phyloP scores from a whole-genome alignment of 129 eudicot species.

The Silybum marianum region DNA sequence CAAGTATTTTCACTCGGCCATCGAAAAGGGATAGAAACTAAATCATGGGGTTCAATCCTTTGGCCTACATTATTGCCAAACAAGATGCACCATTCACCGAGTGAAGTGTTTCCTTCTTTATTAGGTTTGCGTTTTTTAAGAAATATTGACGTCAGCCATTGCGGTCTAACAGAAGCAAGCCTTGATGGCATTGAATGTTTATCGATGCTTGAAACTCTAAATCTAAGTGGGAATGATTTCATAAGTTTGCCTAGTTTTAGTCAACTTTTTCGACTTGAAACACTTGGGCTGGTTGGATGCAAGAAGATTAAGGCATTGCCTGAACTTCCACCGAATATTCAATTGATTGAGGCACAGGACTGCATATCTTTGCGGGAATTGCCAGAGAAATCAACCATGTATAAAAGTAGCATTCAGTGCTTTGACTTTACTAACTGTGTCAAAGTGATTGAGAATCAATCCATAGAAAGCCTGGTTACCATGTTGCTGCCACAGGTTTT shows the following conservation, averaged over 20 bases:
- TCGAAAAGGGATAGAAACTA: constrained; percentile 12
- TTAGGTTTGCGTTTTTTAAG: constrained; percentile 30
- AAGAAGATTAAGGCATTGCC: constrained; percentile 42
- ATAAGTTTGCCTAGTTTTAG: constrained; percentile 30
- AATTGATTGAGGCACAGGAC: constrained; percentile 39
- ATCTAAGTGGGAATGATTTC: constrained; percentile 40
- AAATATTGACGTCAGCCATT: constrained; percentile 36
- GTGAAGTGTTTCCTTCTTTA: constrained; percentile 33
- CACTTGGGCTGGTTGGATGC: constrained; percentile 48
- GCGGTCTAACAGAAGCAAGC: constrained; percentile 26
- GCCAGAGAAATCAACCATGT: constrained; percentile 18
- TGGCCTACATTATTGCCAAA: constrained; percentile 28
- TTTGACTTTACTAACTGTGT: constrained; percentile 31
- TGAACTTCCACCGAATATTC: constrained; percentile 42
- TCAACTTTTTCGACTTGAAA: constrained; percentile 32
- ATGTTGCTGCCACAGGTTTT: constrained; percentile 41
- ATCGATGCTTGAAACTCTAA: constrained; percentile 31
- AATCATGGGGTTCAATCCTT: constrained; percentile 12
- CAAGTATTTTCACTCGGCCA: constrained; percentile 30
- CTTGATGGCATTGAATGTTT: constrained; percentile 34
- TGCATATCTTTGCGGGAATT: constrained; percentile 32
- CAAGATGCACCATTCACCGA: constrained; percentile 18
- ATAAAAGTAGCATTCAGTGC: constrained; percentile 28
- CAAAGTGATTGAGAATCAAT: constrained; percentile 33
- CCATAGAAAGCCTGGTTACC: constrained; percentile 32